These are phyloP conservation scores for Cryptococcus sp. DNA, from an alignment of 1,284 basidiomycete species.

Conservation along the genomic window DNA sequence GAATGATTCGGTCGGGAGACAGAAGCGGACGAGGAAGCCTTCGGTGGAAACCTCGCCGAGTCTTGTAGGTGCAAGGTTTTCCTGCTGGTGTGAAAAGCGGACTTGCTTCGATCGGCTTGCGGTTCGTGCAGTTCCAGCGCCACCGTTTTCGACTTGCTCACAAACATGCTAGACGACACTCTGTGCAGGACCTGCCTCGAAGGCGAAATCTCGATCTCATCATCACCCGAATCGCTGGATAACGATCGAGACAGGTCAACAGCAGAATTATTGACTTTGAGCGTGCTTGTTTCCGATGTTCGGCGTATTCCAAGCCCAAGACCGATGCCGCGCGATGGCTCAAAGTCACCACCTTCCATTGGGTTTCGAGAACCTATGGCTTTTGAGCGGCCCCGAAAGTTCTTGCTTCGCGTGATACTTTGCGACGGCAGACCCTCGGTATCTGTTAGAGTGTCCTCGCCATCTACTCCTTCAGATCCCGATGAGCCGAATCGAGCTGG, in stretches of 20 bases:
- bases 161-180: slow-evolving; percentile 9
- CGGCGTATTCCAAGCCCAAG: slow-evolving; percentile 18
- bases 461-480: neutral
- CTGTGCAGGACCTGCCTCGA: slow-evolving; percentile 13
- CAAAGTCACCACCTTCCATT: slow-evolving; percentile 14
- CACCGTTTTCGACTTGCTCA: neutral
- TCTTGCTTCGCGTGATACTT: slow-evolving; percentile 4
- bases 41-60: too few relatives aligned
- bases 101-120: neutral
- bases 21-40: too few relatives aligned
- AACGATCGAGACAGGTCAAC: slow-evolving; percentile 15
- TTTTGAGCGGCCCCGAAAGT: slow-evolving; percentile 7
- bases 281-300: neutral
- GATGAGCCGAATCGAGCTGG: neutral
- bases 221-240: slow-evolving; percentile 25
- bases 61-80: neutral
- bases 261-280: neutral
- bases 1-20: neutral
- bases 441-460: slow-evolving; percentile 22
- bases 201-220: slow-evolving; percentile 19
- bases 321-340: slow-evolving; percentile 7
- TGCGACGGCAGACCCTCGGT: slow-evolving; percentile 10
- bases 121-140: too few relatives aligned
- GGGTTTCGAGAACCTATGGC: slow-evolving; percentile 8
- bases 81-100: slow-evolving; percentile 8